Evolutionary conservation across 208 protist genomes (phyloP), one percentile per base, ranked within the genome.

Genomic region (Trypanosoma boissoni): DNA sequence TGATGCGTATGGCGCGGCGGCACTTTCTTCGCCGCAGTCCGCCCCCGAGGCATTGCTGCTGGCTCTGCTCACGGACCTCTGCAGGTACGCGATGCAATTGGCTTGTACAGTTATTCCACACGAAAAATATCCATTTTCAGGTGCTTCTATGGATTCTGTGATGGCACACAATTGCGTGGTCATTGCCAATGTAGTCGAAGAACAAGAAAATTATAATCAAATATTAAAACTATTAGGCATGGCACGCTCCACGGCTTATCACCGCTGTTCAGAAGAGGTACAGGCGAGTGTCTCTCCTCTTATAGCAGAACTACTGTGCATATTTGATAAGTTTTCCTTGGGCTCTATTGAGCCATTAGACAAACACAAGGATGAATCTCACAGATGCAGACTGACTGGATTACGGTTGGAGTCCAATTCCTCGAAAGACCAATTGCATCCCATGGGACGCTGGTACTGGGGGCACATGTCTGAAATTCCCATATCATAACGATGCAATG

Each of bases 271-370:
- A 31, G 64, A 71, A 48, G 64, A 71, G 43, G 16, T 71, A 7
- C 55, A 54, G 31, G 57, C 56, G 23, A 71, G 32, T 53, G 51
- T 71, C 34, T 64, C 64, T 39, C 64, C 64, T 45, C 57, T 71
- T 46, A 45, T 71, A 18, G 64, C 56, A 20, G 64, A 71, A 32
- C 49, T 71, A 39, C 56, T 71, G 29, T 71, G 56, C 20, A 20
- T 71, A 21, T 71, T 71, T 44, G 64, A 71, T 31, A 54, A 27
- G 1, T 54, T 71, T 42, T 63, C 57, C 26, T 48, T 29, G 1
- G 28, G 8, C 27, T 36, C 54, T 24, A 27, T 54, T 2, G 9
- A 31, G 28, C 41, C 56, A 27, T 28, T 59, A 23, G 64, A 71
- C 31, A 63, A 59, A 28, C 23, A 29, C n/a, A 58, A 43, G 32